These are phyloP conservation scores for Aspergillus tamarii DNA, from an alignment of 2,329 filamentous ascomycete genomes.

Conservation along the genomic window DNA sequence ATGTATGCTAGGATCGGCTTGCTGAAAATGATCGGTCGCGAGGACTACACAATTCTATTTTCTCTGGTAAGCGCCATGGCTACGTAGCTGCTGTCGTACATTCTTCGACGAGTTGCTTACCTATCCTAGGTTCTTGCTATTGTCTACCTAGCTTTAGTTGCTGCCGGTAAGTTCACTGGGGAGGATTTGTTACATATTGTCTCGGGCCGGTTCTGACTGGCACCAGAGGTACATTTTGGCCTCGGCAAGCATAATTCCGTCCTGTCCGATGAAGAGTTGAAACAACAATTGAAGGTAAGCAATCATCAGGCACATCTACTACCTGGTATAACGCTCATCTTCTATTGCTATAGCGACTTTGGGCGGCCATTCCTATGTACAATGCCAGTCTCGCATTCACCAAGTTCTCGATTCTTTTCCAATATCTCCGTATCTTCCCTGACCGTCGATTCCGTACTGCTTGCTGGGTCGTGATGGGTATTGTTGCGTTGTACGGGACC, in stretches of 20 bases:
- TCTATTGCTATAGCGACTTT: slow-evolving; percentile 26
- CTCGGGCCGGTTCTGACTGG: slow-evolving; percentile 10
- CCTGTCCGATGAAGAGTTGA: slow-evolving; percentile 20
- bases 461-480: slow-evolving; percentile 39
- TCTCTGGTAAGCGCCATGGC: slow-evolving; percentile 26
- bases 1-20: slow-evolving; percentile 32
- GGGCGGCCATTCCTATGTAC: slow-evolving; percentile 38
- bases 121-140: slow-evolving; percentile 26
- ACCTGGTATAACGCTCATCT: not conserved
- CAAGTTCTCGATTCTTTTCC: slow-evolving; percentile 50
- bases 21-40: slow-evolving; percentile 38
- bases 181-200: not conserved
- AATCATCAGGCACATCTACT: not conserved
- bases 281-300: slow-evolving; percentile 32
- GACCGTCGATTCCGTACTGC: slow-evolving; percentile 32
- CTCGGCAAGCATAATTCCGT: slow-evolving; percentile 29
- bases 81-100: not conserved
- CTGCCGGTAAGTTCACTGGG: slow-evolving; percentile 25
- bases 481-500: slow-evolving; percentile 33
- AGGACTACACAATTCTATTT: slow-evolving; percentile 35
- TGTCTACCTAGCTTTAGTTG: slow-evolving; percentile 33
- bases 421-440: slow-evolving; percentile 51
- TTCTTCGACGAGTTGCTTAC: not conserved
- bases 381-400: slow-evolving; percentile 40
- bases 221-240: slow-evolving; percentile 31